Percentiles rank a stretch among this genome's conserved stretches.
Evolutionary conservation across 345 rosid genomes (phyloP).

Genomic region (Populus deltoides): DNA sequence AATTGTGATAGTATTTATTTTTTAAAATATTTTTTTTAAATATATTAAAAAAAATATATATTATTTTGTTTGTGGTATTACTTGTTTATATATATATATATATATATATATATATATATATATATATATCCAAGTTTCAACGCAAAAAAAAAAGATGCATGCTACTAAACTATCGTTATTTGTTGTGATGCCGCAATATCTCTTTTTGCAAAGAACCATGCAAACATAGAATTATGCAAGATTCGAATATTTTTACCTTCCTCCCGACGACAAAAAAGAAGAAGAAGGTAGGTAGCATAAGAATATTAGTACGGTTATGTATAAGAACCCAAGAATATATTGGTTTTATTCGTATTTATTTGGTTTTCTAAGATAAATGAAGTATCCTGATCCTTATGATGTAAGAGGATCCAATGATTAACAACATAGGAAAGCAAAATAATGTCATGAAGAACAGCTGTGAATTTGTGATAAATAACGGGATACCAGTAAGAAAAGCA

Average conservation of each 20-base stretch:
- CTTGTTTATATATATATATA: too few relatives aligned
- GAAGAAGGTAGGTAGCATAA: neutral
- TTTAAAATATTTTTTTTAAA: too few relatives aligned
- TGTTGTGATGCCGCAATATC: neutral
- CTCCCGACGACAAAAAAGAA: too few relatives aligned
- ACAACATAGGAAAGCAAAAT: conserved; percentile 3
- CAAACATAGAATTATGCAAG: neutral
- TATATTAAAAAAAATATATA: too few relatives aligned
- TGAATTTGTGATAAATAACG: neutral
- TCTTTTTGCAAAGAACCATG: neutral
- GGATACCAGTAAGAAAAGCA: neutral
- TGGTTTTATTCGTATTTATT: neutral
- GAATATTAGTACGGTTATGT: neutral
- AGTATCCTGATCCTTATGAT: neutral
- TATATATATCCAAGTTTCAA: too few relatives aligned
- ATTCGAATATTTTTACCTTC: neutral
- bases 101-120: too few relatives aligned
- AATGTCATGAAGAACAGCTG: conserved; percentile 6
- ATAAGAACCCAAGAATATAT: neutral
- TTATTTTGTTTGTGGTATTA: too few relatives aligned
- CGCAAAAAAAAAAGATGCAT: too few relatives aligned
- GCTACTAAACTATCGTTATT: neutral
- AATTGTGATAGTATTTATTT: too few relatives aligned
- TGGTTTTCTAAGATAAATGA: neutral
- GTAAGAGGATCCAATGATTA: conserved; percentile 13